Conservation (phyloP, 345 rosid species). For the Balakata baccata region DNA sequence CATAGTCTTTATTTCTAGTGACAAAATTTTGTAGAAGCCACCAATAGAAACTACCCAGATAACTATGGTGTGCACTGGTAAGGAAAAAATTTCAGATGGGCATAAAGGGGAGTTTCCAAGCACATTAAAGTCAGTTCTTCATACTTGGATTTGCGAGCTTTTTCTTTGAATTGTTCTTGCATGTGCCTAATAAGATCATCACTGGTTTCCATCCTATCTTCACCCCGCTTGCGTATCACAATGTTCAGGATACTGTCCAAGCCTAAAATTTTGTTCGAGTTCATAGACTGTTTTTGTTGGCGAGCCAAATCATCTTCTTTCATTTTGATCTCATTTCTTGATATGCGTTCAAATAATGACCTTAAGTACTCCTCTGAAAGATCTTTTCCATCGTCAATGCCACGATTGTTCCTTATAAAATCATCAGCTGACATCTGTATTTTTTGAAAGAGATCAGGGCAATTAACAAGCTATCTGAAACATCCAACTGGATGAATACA, state of each 20-base stretch:
- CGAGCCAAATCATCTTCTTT: constrained; percentile 78
- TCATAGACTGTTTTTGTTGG: constrained; percentile 77
- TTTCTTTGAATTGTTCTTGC: constrained; percentile 99
- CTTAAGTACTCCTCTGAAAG: constrained; percentile 85
- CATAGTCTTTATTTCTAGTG: background rate
- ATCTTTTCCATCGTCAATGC: constrained; percentile 98
- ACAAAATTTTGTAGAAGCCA: too few species aligned
- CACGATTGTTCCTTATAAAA: constrained; percentile 93
- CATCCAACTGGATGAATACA: constrained; percentile 15
- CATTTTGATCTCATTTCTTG: constrained; percentile 97
- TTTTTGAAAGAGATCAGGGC: background rate
- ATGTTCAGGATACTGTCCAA: constrained; percentile 91
- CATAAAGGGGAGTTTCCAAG: background rate
- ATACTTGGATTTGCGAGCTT: constrained; percentile 98
- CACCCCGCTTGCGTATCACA: constrained; percentile 90
- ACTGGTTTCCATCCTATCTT: constrained; percentile 81
- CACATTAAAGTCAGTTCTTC: constrained; percentile 32
- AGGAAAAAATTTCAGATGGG: constrained; percentile 13
- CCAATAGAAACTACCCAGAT: background rate
- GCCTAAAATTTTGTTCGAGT: constrained; percentile 78
- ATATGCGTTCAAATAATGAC: constrained; percentile 86
- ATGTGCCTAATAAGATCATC: constrained; percentile 95
- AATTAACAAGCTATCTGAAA: constrained; percentile 28
- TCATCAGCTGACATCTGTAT: constrained; percentile 98
- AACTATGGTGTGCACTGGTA: constrained; percentile 2